Base-by-base conservation (phyloP, 2,329 filamentous ascomycete species). In the Rhinocladiella mackenziei region DNA sequence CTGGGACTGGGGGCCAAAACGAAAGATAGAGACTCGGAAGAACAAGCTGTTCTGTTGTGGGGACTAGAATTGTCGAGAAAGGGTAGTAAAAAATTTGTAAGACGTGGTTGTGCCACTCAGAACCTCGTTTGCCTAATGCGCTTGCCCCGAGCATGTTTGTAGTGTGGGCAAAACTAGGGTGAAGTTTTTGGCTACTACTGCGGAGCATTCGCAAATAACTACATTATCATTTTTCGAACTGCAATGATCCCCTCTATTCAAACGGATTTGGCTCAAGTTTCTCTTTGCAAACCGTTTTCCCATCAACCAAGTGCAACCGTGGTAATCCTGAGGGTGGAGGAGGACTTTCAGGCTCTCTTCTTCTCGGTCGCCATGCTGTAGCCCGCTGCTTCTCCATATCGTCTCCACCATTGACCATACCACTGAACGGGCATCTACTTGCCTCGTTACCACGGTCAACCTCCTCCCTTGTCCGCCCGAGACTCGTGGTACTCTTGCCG, bases 241-340 rank as follows among this genome's bases (percentile, higher is more conserved):
- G n/a, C n/a, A n/a, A n/a, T n/a, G n/a, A n/a, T n/a, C n/a, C n/a
- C n/a, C n/a, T 11, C 22, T 50, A 48, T 17, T 23, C n/a, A 26
- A 45, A 50, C 3, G 47, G 47, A 43, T 45, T 50, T 25, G 28
- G 47, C 8, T 28, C 50, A 7, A 54, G 34, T 15, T 51, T 48
- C 31, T 54, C 51, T 23, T 54, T 54, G 14, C 51, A 42, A 11
- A 48, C 39, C 3, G 48, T 50, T 25, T 38, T 45, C 19, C 51
- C 51, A 26, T 51, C 48, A 26, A 51, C 34, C 7, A 54, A 29
- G 15, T 45, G 44, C 13, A 54, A 32, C 26, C 44, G 45, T 13
- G 51, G 51, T 20, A 54, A 47, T 2, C 48, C 48, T 18, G 37
- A 23, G 14, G 48, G 35, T 23, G 43, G 25, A 25, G 31, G 36